These are phyloP conservation scores for Pythium myriotylum DNA, from an alignment of 352 stramenopile species.

Conservation along the genomic window DNA sequence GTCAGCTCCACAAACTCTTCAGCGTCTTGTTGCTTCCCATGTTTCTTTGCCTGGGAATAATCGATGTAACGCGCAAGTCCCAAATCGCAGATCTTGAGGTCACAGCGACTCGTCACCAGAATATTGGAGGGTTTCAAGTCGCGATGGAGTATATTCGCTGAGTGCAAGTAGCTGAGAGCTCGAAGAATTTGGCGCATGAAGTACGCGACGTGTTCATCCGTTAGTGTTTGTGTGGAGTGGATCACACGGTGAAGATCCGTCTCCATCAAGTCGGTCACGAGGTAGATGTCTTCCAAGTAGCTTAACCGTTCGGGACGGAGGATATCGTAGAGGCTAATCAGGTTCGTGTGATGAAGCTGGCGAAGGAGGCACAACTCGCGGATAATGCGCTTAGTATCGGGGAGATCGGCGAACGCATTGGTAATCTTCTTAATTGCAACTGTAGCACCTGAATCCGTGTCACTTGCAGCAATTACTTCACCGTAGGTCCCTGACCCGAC, in stretches of 20 bases:
- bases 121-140: slow-evolving; percentile 97
- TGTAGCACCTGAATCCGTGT: slow-evolving; percentile 77
- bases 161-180: slow-evolving; percentile 97
- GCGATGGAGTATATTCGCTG: slow-evolving; percentile 95
- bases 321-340: slow-evolving; percentile 95
- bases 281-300: slow-evolving; percentile 97
- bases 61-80: slow-evolving; percentile 87
- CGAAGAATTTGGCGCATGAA: slow-evolving; percentile 97
- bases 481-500: slow-evolving; percentile 78
- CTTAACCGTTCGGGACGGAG: slow-evolving; percentile 90
- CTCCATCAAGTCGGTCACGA: slow-evolving; percentile 97
- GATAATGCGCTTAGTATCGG: slow-evolving; percentile 93
- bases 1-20: slow-evolving; percentile 72
- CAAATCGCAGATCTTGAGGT: slow-evolving; percentile 96
- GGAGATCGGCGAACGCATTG: slow-evolving; percentile 76
- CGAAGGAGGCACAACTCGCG: slow-evolving; percentile 92
- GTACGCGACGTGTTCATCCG: slow-evolving; percentile 92
- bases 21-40: slow-evolving; percentile 23
- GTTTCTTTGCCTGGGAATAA: slow-evolving; percentile 56
- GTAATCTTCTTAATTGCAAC: slow-evolving; percentile 96
- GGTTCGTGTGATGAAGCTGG: slow-evolving; percentile 87
- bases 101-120: slow-evolving; percentile 96
- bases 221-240: slow-evolving; percentile 90
- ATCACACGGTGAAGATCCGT: slow-evolving; percentile 92
- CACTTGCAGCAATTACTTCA: slow-evolving; percentile 81